Base-by-base conservation (phyloP, 139 green algal genomes). In the Nannochloris sp. region DNA sequence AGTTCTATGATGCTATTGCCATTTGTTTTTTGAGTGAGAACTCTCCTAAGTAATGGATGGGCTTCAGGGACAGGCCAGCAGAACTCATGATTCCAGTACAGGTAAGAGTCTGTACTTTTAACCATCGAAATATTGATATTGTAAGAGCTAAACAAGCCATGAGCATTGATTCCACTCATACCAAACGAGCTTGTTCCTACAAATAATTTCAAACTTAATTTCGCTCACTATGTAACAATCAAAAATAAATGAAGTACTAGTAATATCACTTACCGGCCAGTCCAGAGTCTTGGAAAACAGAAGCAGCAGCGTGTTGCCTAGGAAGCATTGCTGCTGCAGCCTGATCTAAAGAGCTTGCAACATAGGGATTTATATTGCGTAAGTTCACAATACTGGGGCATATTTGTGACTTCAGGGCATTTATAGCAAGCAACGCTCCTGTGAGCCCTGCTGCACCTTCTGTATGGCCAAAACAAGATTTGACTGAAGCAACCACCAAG, bases 301-400 rank as follows among this genome's bases (percentile, higher is more conserved):
- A 13, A 62, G 13, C 14, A 51, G 9, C 7, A 35, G 24, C 7
- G 14, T 15, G 7, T 15, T 51, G 30, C 54, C 54, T 25, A 13
- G 13, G 54, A 25, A 44, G 54, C 54, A 33, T 58, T 3, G 8
- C n/a, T 3, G 4, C 5, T 5, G 19, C 24, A 2, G 35, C 31
- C 25, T 60, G 62, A 29, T 63, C 37, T 32, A 82, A 6, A 1
- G 62, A 59, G 10, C 55, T 62, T 2, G 37, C 64, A 3, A 85
- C 71, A 42, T 89, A 65, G 2, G 76, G 60, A 73, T 89, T 92
- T 27, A 81, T 37, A 2, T 42, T 53, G 27, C 72, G 57, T 53
- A 92, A 72, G 75, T 90, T 79, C 34, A 83, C 60, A 9, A 77
- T 39, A 7, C 71, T 70, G 12, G 69, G 24, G 2, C 38, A 45